Conservation (phyloP, 371 early-diverging fungal species). For the Mucor irregularis region DNA sequence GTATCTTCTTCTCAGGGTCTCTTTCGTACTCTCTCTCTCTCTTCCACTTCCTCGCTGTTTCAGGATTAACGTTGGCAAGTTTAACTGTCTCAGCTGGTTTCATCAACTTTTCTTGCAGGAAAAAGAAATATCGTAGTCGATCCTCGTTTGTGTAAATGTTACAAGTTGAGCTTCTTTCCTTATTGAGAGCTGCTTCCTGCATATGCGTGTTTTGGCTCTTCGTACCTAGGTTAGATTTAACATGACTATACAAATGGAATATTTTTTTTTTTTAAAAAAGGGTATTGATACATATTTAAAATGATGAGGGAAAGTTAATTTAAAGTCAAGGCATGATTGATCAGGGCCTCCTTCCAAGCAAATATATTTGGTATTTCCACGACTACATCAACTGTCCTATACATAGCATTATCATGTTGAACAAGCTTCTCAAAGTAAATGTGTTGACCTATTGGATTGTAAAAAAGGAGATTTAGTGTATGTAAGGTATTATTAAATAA, state of each 20-base stretch:
- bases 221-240: no score
- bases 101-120: conserved; percentile 6
- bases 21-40: conserved; percentile 1
- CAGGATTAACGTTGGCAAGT: conserved; percentile 2
- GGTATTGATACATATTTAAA: no score
- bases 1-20: background rate
- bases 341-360: no score
- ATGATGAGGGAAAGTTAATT: no score
- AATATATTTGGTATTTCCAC: conserved; percentile 1
- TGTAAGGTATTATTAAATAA: no score
- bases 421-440: conserved; percentile 2
- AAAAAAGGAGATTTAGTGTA: conserved; percentile 2
- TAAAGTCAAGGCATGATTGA: no score
- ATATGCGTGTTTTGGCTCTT: conserved; percentile 10
- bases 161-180: conserved; percentile 1
- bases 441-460: background rate
- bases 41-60: conserved; percentile 3
- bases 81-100: background rate
- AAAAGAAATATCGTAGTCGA: conserved; percentile 2
- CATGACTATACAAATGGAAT: no score
- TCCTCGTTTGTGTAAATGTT: conserved; percentile 6
- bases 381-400: background rate
- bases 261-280: no score
- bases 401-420: background rate
- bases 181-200: conserved; percentile 3